phyloP scores from a whole-genome alignment of 164 flowering plant genomes.

The Vitis labrusca region DNA sequence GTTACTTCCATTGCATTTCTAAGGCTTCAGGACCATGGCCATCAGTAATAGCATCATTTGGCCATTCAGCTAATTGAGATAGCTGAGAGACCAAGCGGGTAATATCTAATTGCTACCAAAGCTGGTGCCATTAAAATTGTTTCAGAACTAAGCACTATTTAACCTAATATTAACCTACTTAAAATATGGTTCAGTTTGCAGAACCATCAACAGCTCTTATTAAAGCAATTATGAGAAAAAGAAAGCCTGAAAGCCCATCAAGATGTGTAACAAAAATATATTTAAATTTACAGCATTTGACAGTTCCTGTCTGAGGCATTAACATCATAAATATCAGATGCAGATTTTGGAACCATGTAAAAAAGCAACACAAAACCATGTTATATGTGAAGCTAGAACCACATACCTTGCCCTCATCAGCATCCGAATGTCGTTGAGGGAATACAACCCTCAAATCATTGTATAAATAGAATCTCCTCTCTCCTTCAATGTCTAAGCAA shows the following conservation, averaged over 20 bases:
- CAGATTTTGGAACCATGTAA: background rate
- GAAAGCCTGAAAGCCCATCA: background rate
- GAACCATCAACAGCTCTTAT: no score
- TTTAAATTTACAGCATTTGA: background rate
- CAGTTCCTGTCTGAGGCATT: background rate
- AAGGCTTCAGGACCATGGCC: no score
- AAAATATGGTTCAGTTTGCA: background rate
- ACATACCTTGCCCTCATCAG: slow-evolving; percentile 49
- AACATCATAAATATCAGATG: background rate
- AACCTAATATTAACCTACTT: no score
- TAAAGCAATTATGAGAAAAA: background rate
- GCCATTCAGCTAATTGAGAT: no score
- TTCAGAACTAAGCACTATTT: no score
- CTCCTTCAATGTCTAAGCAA: slow-evolving; percentile 12
- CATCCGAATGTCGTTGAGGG: slow-evolving; percentile 48
- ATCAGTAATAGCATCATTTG: no score
- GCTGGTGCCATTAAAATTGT: no score
- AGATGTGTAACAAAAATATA: background rate
- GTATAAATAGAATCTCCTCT: slow-evolving; percentile 39
- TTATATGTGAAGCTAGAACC: background rate
- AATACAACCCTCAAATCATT: slow-evolving; percentile 48
- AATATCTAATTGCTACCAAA: no score
- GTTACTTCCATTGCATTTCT: no score
- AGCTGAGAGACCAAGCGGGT: no score
- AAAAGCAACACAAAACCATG: background rate